These are phyloP conservation scores for Oemleria cerasiformis DNA, from an alignment of 306 rosid species.

Conservation along the genomic window DNA sequence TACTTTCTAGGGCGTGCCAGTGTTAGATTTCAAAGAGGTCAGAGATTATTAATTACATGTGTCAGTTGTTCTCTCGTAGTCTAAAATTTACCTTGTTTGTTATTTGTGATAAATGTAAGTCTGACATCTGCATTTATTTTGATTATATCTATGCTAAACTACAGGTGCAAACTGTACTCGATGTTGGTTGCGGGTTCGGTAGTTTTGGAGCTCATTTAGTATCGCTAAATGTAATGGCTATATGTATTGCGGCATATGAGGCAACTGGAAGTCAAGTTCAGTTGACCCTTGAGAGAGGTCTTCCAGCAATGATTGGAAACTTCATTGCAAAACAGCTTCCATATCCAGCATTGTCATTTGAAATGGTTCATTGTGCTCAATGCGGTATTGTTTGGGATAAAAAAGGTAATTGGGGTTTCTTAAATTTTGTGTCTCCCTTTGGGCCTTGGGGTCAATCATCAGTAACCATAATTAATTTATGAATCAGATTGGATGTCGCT, in stretches of 20 bases:
- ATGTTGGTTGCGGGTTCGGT: constrained; percentile 96
- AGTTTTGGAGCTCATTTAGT: constrained; percentile 95
- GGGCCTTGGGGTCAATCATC: too few relatives aligned
- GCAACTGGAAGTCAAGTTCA: constrained; percentile 99
- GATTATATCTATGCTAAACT: constrained; percentile 24
- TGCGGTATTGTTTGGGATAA: constrained; percentile 87
- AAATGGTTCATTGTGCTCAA: constrained; percentile 97
- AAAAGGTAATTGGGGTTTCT: constrained; percentile 48
- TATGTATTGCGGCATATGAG: constrained; percentile 91
- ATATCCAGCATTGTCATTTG: constrained; percentile 85
- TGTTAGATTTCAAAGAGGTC: constrained; percentile 20
- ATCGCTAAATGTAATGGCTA: constrained; percentile 76
- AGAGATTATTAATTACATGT: constrained; percentile 6
- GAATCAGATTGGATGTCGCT: constrained; percentile 75
- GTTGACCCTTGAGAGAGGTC: constrained; percentile 97
- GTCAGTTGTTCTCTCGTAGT: background rate
- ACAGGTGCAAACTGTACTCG: constrained; percentile 79
- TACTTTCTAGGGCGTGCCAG: constrained; percentile 23
- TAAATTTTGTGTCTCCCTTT: background rate
- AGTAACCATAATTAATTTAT: constrained; percentile 26
- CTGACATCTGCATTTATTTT: background rate
- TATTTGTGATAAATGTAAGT: background rate
- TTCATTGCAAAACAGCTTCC: constrained; percentile 83
- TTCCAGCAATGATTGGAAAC: constrained; percentile 92
- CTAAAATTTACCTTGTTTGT: background rate